phyloP scores from a whole-genome alignment of 495 filamentous ascomycete species.

The Trichoderma parareesei region DNA sequence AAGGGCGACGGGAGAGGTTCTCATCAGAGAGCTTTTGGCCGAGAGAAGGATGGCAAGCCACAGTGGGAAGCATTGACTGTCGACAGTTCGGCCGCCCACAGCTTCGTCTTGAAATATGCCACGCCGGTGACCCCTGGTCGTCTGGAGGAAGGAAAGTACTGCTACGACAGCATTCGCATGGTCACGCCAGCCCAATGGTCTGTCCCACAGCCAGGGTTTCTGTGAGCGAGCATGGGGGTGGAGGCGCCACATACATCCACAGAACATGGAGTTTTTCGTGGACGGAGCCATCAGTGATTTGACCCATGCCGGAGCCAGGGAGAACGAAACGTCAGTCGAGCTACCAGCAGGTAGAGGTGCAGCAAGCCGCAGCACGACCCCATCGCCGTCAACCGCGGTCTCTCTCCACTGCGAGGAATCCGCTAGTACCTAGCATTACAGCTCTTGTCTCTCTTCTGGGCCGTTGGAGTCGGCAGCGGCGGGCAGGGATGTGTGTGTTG shows the following conservation, averaged over 20 bases:
- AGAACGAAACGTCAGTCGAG: constrained; percentile 8
- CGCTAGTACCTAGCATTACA: background rate
- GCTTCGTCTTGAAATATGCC: constrained; percentile 9
- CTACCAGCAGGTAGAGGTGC: constrained; percentile 8
- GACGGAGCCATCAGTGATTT: constrained; percentile 8
- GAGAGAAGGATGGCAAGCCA: constrained; percentile 7
- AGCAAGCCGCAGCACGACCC: constrained; percentile 4
- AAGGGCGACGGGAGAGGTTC: background rate
- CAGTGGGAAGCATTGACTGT: constrained; percentile 2
- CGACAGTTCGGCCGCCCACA: background rate
- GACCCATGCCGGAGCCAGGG: constrained; percentile 3
- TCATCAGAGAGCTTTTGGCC: background rate
- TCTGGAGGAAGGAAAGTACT: constrained; percentile 3
- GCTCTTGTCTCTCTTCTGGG: background rate
- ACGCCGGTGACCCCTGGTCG: constrained; percentile 4
- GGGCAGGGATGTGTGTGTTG: constrained; percentile 1
- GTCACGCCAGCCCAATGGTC: constrained; percentile 9
- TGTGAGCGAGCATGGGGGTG: constrained; percentile 8
- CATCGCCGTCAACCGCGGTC: constrained; percentile 1
- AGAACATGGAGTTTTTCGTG: constrained; percentile 6
- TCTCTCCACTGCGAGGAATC: constrained; percentile 2
- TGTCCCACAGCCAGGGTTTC: constrained; percentile 8
- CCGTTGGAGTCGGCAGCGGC: constrained; percentile 5
- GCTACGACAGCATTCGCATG: constrained; percentile 6
- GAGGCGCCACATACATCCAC: background rate